These are phyloP conservation scores for Arthrobotrys conoides DNA, from an alignment of 2,329 filamentous ascomycete genomes.

Conservation along the genomic window DNA sequence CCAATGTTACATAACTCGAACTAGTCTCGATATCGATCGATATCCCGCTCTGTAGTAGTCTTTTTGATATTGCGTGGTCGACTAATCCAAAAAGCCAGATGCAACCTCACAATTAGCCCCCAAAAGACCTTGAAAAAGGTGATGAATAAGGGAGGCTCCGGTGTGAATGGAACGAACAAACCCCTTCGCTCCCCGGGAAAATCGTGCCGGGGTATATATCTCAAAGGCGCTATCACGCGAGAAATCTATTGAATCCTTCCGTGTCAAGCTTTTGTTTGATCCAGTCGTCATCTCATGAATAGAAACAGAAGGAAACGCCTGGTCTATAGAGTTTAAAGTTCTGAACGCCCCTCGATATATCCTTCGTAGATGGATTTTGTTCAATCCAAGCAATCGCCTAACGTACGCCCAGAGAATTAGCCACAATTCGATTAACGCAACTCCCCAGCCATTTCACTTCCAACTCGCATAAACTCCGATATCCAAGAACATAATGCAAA, in stretches of 20 bases:
- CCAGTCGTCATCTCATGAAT: not conserved
- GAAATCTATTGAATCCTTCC: not conserved
- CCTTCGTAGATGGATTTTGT: not conserved
- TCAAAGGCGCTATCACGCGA: not conserved
- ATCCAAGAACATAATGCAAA: not conserved
- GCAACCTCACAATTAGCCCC: conserved; percentile 23
- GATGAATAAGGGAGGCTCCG: not conserved
- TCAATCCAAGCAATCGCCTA: conserved; percentile 41
- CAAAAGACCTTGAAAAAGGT: not conserved
- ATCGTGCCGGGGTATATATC: conserved; percentile 1
- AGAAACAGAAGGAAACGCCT: not conserved
- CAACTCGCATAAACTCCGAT: conserved; percentile 1
- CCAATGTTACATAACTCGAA: conserved; percentile 7
- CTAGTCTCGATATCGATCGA: conserved; percentile 1
- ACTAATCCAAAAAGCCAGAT: conserved; percentile 6
- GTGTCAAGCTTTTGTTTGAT: not conserved
- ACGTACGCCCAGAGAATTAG: conserved; percentile 24
- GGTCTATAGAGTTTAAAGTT: not conserved
- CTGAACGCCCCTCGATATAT: not conserved
- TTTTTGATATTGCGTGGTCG: conserved; percentile 4
- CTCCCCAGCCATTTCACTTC: conserved; percentile 14
- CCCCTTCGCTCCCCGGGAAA: not conserved
- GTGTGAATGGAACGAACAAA: not conserved
- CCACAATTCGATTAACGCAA: not conserved
- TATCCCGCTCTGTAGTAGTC: not conserved